Evolutionary conservation across 306 rosid genomes (phyloP).

Genomic region (Cucurbita moschata): DNA sequence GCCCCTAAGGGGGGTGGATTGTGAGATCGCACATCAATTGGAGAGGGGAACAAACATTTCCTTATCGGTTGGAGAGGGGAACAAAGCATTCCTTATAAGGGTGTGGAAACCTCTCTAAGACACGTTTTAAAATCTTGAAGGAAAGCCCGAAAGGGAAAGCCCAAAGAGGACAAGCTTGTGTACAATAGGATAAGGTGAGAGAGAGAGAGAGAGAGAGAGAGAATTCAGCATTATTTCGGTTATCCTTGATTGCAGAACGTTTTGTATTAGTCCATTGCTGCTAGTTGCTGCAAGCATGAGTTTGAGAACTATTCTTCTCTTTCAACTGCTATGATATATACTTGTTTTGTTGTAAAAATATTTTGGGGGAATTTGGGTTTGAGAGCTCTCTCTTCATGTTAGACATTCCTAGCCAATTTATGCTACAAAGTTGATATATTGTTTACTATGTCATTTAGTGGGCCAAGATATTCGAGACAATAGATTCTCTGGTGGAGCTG

Average conservation of each 20-base stretch:
- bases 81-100: no score
- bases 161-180: background rate
- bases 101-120: no score
- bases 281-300: background rate
- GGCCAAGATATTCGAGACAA: slow-evolving; percentile 64
- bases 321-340: background rate
- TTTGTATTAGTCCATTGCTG: slow-evolving; percentile 3
- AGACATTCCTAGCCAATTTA: background rate
- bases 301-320: background rate
- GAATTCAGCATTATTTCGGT: background rate
- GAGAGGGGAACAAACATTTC: no score
- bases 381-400: background rate
- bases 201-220: background rate
- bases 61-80: no score
- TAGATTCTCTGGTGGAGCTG: slow-evolving; percentile 67
- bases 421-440: background rate
- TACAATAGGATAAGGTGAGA: background rate
- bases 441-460: slow-evolving; percentile 21
- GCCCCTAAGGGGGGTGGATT: no score
- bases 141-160: no score
- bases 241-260: background rate
- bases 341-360: background rate
- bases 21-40: no score
- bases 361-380: background rate
- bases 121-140: no score